Evolutionary conservation across 2,329 filamentous ascomycete genomes (phyloP), one percentile per base, ranked within the genome.

Genomic region (Penicillium sp.): DNA sequence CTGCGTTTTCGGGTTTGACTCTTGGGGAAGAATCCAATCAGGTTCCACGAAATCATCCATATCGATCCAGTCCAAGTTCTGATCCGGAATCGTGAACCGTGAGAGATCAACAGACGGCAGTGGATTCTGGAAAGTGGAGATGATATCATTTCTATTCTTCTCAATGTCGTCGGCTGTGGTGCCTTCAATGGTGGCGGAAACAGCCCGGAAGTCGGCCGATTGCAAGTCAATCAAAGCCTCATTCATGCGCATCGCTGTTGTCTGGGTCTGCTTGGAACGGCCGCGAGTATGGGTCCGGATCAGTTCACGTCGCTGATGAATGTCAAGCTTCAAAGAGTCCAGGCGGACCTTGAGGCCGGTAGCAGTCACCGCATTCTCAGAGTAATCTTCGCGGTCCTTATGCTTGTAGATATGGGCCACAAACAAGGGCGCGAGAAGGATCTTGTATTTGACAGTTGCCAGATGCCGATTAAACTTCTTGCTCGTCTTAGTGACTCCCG

Each of bases 31-130:
- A 44, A 95, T 90, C 91, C 91, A 97, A 65, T 96, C 94, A 18
- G 98, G 74, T 67, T 98, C 93, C 24, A 98, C 90, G 69, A 98
- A 98, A 65, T 98, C 93, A 64, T 98, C 93, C 89, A 98, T 97
- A 62, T 98, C 93, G 52, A 98, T 90, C 93, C 93, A 98, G 45
- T 85, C 89, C 57, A 89, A 84, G 62, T 98, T 93, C 44, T 94
- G 87, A 65, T 98, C 93, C 0, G 93, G 91, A 40, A 98, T 98
- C 0, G 85, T 91, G 64, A 98, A 98, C 43, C 86, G 85, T 0
- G 90, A 95, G 40, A 95, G 75, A 64, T 85, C 81, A 7, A 77
- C 73, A 20, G 74, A 70, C 2, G 74, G 66, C 3, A 72, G 64
- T 32, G 75, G 70, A 23, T 78, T 74, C 47, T 81, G 77, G 50